Percentiles rank a stretch among this genome's conserved stretches.
Conservation (phyloP, 2,329 filamentous ascomycete genomes). For the Hypoxylon sp. region DNA sequence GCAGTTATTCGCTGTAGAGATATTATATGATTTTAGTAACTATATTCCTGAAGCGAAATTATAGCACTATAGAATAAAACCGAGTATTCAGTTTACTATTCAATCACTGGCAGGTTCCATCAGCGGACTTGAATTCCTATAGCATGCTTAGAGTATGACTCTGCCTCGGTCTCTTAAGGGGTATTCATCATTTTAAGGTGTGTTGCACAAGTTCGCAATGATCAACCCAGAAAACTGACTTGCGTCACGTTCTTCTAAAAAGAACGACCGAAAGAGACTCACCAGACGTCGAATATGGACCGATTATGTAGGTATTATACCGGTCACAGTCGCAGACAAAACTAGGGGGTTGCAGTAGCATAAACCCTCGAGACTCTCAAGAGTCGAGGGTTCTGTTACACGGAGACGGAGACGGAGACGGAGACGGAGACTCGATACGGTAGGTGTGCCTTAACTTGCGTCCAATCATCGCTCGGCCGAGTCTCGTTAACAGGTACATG, state of each 20-base stretch:
- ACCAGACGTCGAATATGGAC: conserved; percentile 21
- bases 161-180: conserved; percentile 5
- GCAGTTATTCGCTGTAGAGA: neutral
- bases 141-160: neutral
- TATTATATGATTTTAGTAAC: neutral
- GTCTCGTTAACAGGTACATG: conserved; percentile 14
- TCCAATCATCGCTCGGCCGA: conserved; percentile 28
- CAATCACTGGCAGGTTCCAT: neutral
- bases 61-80: neutral
- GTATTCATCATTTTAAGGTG: conserved; percentile 14
- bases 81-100: neutral
- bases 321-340: conserved; percentile 9
- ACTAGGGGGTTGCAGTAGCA: conserved; percentile 30
- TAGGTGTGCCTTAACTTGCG: conserved; percentile 9
- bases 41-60: neutral
- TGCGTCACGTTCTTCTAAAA: neutral
- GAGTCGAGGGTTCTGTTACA: conserved; percentile 34
- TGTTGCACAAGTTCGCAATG: conserved; percentile 25
- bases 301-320: conserved; percentile 22
- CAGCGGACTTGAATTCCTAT: neutral
- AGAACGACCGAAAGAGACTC: conserved; percentile 21
- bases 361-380: conserved; percentile 32
- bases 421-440: conserved; percentile 16
- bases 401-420: conserved; percentile 27
- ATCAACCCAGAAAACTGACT: conserved; percentile 4